These are phyloP conservation scores for Botryotinia narcissicola DNA, from an alignment of 2,329 filamentous ascomycete species.

Conservation along the genomic window DNA sequence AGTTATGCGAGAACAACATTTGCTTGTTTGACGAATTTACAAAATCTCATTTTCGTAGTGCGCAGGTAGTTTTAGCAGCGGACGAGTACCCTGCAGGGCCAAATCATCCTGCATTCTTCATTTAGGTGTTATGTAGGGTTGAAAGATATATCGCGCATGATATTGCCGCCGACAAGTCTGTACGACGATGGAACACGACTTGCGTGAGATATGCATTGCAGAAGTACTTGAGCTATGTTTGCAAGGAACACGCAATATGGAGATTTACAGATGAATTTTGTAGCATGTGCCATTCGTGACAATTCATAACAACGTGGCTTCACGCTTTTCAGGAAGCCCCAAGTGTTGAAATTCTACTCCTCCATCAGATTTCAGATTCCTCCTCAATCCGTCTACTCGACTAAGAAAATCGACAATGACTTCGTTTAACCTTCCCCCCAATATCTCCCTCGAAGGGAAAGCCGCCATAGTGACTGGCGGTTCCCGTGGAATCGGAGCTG, in stretches of 20 bases:
- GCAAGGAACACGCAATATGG: neutral
- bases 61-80: neutral
- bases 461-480: constrained; percentile 38
- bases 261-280: neutral
- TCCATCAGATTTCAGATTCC: neutral
- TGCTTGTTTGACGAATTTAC: neutral
- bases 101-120: neutral
- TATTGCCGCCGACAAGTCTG: neutral
- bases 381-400: neutral
- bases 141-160: neutral
- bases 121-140: neutral
- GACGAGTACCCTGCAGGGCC: neutral
- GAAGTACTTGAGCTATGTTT: neutral
- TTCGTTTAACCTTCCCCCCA: neutral
- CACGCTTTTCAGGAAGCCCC: neutral
- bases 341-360: neutral
- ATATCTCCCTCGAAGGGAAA: constrained; percentile 21
- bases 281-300: neutral
- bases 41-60: neutral
- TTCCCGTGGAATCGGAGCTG: constrained; percentile 57
- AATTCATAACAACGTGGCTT: neutral
- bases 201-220: neutral
- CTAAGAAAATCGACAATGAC: neutral
- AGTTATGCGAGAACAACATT: neutral
- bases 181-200: neutral